A percentile compares a stretch with the other conserved stretches of the same genome.
These are phyloP conservation scores for Cystofilobasidium ferigula DNA, from an alignment of 768 basidiomycete species.

Conservation along the genomic window DNA sequence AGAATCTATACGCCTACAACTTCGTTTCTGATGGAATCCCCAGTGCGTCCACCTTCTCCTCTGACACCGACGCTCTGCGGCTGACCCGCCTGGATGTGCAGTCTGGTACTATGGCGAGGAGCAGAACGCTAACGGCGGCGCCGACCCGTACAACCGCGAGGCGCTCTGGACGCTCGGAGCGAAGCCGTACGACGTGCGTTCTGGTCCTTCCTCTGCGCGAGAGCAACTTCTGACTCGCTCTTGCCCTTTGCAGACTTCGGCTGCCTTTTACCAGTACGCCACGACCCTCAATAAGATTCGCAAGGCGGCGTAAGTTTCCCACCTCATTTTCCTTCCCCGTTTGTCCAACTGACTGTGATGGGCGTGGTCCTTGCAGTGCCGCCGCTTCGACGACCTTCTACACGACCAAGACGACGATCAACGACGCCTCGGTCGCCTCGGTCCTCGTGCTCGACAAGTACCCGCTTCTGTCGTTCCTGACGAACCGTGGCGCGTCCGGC, in stretches of 20 bases:
- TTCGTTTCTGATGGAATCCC: conserved; percentile 15
- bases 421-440: conserved; percentile 6
- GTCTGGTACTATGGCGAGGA: conserved; percentile 21
- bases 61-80: background rate
- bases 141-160: conserved; percentile 18
- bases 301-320: conserved; percentile 1
- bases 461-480: conserved; percentile 19
- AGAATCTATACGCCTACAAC: conserved; percentile 4
- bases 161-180: conserved; percentile 17
- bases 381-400: background rate
- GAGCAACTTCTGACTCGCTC: background rate
- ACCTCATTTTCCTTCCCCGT: background rate
- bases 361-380: no score
- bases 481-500: conserved; percentile 9
- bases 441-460: conserved; percentile 17
- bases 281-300: conserved; percentile 11
- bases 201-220: background rate
- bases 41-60: background rate
- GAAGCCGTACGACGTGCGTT: conserved; percentile 2
- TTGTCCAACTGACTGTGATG: background rate
- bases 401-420: background rate
- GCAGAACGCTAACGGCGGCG: conserved; percentile 13
- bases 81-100: background rate
- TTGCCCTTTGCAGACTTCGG: background rate
- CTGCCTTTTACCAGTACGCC: conserved; percentile 9